Evolutionary conservation across 1,139 yeast species (phyloP).

Genomic region (Saccharomycopsis hybrid): DNA sequence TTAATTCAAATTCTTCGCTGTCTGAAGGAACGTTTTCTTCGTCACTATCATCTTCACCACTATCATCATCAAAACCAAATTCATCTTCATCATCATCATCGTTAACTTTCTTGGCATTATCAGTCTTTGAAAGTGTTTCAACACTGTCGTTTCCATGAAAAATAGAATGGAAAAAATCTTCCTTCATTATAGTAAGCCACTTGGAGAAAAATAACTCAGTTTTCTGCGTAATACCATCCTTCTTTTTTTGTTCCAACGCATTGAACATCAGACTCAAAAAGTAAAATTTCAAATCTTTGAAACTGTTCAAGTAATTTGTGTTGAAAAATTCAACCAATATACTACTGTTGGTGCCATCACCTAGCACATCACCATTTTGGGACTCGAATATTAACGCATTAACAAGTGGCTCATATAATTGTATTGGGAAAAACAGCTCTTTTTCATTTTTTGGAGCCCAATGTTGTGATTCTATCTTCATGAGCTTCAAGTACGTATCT

Average conservation of each 20-base stretch:
- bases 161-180: constrained; percentile 29
- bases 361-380: constrained; percentile 33
- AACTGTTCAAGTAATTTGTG: constrained; percentile 44
- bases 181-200: constrained; percentile 33
- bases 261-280: constrained; percentile 39
- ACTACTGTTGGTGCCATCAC: constrained; percentile 46
- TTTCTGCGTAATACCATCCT: neutral
- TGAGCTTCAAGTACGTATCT: constrained; percentile 55
- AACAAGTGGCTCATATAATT: constrained; percentile 45
- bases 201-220: constrained; percentile 27
- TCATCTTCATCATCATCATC: constrained; percentile 32
- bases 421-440: constrained; percentile 58
- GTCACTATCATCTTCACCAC: constrained; percentile 12
- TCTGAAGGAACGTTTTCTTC: constrained; percentile 14
- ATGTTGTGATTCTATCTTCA: constrained; percentile 53
- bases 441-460: constrained; percentile 43
- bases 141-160: constrained; percentile 24
- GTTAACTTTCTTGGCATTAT: constrained; percentile 29
- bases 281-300: constrained; percentile 65
- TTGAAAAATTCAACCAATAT: constrained; percentile 55
- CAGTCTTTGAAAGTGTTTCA: constrained; percentile 18
- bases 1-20: constrained; percentile 28
- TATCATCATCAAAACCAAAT: constrained; percentile 4
- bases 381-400: constrained; percentile 36
- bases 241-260: constrained; percentile 2